Evolutionary conservation across 345 rosid species (phyloP).

Genomic region (Eucalyptus curtisii): DNA sequence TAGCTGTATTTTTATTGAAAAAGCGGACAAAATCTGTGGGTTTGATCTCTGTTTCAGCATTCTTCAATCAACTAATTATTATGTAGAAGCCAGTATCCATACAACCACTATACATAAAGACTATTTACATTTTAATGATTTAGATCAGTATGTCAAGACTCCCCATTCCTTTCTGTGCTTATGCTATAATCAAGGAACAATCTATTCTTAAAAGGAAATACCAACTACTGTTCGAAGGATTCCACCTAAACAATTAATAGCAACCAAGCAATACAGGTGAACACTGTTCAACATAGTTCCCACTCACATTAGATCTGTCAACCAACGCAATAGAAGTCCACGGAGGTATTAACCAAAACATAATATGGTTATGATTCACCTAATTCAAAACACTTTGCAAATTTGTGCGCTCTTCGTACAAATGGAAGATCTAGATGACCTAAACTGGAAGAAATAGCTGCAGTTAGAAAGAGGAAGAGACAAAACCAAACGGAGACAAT

Average conservation of each 20-base stretch:
- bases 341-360: neutral
- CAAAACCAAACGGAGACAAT: neutral
- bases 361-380: neutral
- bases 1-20: neutral
- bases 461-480: neutral
- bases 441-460: neutral
- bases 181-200: neutral
- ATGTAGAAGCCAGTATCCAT: neutral
- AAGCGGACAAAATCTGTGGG: neutral
- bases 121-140: neutral
- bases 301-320: neutral
- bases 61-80: neutral
- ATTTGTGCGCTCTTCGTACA: neutral
- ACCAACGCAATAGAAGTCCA: neutral
- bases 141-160: neutral
- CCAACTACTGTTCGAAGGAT: neutral
- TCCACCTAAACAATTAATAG: neutral
- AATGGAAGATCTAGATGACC: neutral
- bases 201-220: neutral
- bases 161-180: neutral
- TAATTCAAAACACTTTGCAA: neutral
- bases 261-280: neutral
- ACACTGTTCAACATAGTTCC: neutral
- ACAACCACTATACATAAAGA: neutral
- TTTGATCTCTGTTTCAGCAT: neutral